phyloP scores from a whole-genome alignment of 2,329 filamentous ascomycete species.

The Colletotrichum euphorbiae region DNA sequence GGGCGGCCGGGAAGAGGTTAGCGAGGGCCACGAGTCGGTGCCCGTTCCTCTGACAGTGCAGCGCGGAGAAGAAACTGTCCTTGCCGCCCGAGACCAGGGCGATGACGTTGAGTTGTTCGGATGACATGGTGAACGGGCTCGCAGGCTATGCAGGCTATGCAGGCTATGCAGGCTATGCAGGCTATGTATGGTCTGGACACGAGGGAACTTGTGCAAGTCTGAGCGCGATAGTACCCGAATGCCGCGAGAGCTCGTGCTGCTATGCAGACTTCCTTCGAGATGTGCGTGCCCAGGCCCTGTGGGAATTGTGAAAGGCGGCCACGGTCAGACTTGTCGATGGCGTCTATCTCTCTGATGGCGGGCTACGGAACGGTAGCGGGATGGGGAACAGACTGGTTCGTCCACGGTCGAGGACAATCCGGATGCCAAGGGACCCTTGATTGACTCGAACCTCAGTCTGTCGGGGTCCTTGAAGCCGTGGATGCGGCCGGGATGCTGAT shows the following conservation, averaged over 20 bases:
- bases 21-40: conserved; percentile 89
- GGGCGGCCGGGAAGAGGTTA: conserved; percentile 77
- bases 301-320: conserved; percentile 1
- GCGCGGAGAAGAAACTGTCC: conserved; percentile 92
- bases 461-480: conserved; percentile 5
- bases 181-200: neutral
- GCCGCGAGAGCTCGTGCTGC: neutral
- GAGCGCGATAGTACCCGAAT: neutral
- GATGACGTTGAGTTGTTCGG: conserved; percentile 77
- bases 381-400: conserved; percentile 27
- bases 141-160: neutral
- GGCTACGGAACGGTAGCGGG: conserved; percentile 5
- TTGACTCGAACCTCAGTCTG: conserved; percentile 28
- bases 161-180: neutral
- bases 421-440: conserved; percentile 23
- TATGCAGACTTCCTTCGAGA: neutral
- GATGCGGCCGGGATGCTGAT: conserved; percentile 10
- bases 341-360: neutral
- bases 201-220: neutral
- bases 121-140: conserved; percentile 50
- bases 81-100: conserved; percentile 96
- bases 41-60: conserved; percentile 89
- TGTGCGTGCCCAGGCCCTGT: neutral
- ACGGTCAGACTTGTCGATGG: neutral
- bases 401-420: neutral